A percentile compares a stretch with the other conserved stretches of the same genome.
Conservation (phyloP, 805 yeast genomes). For the Yarrowia hollandica region DNA sequence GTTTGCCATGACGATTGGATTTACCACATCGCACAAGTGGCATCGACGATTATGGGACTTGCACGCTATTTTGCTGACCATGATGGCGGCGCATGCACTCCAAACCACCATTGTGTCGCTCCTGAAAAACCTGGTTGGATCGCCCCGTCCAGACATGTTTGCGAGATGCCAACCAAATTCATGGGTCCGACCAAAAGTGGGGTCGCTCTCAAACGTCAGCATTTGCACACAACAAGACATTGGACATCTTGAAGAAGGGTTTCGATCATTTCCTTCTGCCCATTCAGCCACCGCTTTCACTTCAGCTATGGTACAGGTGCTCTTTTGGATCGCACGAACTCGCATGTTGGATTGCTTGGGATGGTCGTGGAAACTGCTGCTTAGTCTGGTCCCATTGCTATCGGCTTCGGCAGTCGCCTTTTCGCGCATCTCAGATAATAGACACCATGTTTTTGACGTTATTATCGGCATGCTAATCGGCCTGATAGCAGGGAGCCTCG, state of each 20-base stretch:
- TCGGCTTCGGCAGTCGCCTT: constrained; percentile 2
- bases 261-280: background rate
- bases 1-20: background rate
- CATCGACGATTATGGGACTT: constrained; percentile 13
- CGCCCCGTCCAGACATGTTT: constrained; percentile 4
- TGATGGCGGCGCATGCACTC: constrained; percentile 10
- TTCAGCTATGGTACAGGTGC: background rate
- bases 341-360: background rate
- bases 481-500: background rate
- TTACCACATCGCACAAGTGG: background rate
- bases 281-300: constrained; percentile 4
- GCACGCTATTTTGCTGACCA: constrained; percentile 1
- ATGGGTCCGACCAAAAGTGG: background rate
- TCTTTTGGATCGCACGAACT: background rate
- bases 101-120: background rate
- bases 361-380: constrained; percentile 1
- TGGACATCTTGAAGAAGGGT: constrained; percentile 5
- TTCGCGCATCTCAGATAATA: background rate
- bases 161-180: background rate
- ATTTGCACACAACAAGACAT: background rate
- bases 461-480: constrained; percentile 4
- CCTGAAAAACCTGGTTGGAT: background rate
- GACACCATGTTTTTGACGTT: constrained; percentile 6
- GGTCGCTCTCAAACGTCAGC: background rate
- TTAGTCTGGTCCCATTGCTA: background rate